These are phyloP conservation scores for Pseudogymnoascus sp. DNA, from an alignment of 2,329 filamentous ascomycete species.

Conservation along the genomic window DNA sequence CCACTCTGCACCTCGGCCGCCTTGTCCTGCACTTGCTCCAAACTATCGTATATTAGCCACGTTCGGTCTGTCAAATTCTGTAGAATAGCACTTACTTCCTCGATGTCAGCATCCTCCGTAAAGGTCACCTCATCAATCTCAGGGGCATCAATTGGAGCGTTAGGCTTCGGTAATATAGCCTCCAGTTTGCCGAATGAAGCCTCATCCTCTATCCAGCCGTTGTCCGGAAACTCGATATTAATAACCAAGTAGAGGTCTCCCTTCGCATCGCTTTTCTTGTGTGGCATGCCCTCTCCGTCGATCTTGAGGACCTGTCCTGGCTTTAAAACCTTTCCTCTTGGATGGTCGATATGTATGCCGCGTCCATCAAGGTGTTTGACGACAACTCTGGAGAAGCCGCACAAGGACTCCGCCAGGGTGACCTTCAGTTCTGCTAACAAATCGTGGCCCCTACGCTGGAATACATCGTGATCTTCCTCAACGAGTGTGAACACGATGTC, in stretches of 20 bases:
- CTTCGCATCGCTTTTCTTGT: conserved; percentile 74
- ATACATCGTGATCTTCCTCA: conserved; percentile 74
- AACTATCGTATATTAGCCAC: conserved; percentile 44
- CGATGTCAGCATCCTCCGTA: conserved; percentile 74
- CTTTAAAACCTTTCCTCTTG: conserved; percentile 73
- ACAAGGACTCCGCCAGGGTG: conserved; percentile 75
- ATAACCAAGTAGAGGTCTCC: conserved; percentile 86
- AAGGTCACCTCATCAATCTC: conserved; percentile 83
- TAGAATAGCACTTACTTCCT: conserved; percentile 51
- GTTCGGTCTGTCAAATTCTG: conserved; percentile 1
- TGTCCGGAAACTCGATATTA: conserved; percentile 80
- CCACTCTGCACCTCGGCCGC: conserved; percentile 60
- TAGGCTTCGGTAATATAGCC: conserved; percentile 65
- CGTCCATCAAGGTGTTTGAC: conserved; percentile 89
- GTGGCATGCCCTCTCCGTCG: conserved; percentile 86
- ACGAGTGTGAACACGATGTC: conserved; percentile 87
- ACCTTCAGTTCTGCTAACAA: conserved; percentile 75
- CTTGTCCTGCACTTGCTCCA: conserved; percentile 60
- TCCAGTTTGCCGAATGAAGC: conserved; percentile 62
- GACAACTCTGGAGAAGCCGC: conserved; percentile 84
- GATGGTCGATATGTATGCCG: conserved; percentile 74
- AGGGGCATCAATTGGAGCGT: conserved; percentile 57
- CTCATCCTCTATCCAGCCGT: conserved; percentile 74
- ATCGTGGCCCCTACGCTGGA: conserved; percentile 78
- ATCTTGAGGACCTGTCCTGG: conserved; percentile 84